These are phyloP conservation scores for Pichia kluyveri DNA, from an alignment of 805 yeast species.

Conservation along the genomic window DNA sequence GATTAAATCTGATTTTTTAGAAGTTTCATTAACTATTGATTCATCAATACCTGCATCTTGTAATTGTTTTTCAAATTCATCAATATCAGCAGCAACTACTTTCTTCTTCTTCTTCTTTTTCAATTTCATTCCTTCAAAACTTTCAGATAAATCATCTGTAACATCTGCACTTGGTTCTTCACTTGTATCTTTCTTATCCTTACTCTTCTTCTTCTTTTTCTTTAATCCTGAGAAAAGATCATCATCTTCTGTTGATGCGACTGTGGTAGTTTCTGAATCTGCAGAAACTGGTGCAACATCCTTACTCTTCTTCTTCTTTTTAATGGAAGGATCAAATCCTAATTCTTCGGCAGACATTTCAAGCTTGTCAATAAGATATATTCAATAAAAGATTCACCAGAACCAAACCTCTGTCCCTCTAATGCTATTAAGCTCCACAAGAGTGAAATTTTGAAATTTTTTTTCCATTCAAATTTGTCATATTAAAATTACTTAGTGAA, in stretches of 20 bases:
- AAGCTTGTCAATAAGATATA: neutral
- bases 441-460: too few relatives aligned
- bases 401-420: too few relatives aligned
- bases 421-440: too few relatives aligned
- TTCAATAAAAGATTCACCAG: too few relatives aligned
- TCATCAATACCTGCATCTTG: constrained; percentile 83
- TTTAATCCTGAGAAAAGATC: constrained; percentile 74
- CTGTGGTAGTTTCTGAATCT: constrained; percentile 28
- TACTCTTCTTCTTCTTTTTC: constrained; percentile 76
- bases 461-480: too few relatives aligned
- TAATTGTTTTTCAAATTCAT: constrained; percentile 82
- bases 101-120: constrained; percentile 80
- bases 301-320: constrained; percentile 56
- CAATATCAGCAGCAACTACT: constrained; percentile 47
- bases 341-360: constrained; percentile 29
- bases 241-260: constrained; percentile 30
- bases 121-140: constrained; percentile 61
- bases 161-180: constrained; percentile 21
- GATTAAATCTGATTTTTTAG: constrained; percentile 41
- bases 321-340: constrained; percentile 69
- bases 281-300: constrained; percentile 27
- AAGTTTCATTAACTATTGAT: constrained; percentile 18
- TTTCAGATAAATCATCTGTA: constrained; percentile 40
- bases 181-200: constrained; percentile 27
- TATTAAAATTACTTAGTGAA: too few relatives aligned